Evolutionary conservation across 768 basidiomycete genomes (phyloP), one percentile per base, ranked within the genome.

Genomic region (Clitopilus hobsonii): DNA sequence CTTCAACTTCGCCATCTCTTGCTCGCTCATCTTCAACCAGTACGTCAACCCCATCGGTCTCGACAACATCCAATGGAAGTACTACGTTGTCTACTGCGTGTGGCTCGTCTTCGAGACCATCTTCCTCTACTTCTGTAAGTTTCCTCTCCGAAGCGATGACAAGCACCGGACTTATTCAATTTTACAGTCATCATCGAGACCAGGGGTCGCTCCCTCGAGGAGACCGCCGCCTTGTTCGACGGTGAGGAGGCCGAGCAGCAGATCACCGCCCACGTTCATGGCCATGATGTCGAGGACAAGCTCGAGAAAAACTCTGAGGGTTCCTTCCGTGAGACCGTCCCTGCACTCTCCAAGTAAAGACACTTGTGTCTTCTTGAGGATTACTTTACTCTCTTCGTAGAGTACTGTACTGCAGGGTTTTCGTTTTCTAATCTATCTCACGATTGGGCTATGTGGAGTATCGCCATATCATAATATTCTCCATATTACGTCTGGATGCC

Each of bases 11-110:
- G 72, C 81, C 56, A 82, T 91, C 66, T 90, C 89, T 11, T 60
- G 87, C 54, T 80, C 91, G 5, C 83, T 94, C 61, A 89, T 95
- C 69, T 91, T 95, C 72, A 93, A 92, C 67, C 91, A 91, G 71
- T 91, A 92, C 64, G 83, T 86, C 67, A 93, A 93, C 74, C 91
- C 90, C 29, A 80, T 91, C 66, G 89, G 88, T 28, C 74, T 91
- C 38, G 76, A 76, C 5, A 55, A 65, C 30, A 72, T 91, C 50
- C 73, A 65, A 53, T 91, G 90, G 90, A 89, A 85, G 65, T 91
- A 90, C 76, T 89, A 89, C 67, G 78, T 89, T 63, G 81, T 89
- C 51, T 90, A 91, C 69, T 79, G 82, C 65, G 76, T 73, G 66
- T 90, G 86, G 85, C 76, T 90, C 61, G 75, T 70, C 36, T 81